Evolutionary conservation across 805 yeast genomes (phyloP), one percentile per base, ranked within the genome.

Genomic region (Blastobotrys peoriensis): DNA sequence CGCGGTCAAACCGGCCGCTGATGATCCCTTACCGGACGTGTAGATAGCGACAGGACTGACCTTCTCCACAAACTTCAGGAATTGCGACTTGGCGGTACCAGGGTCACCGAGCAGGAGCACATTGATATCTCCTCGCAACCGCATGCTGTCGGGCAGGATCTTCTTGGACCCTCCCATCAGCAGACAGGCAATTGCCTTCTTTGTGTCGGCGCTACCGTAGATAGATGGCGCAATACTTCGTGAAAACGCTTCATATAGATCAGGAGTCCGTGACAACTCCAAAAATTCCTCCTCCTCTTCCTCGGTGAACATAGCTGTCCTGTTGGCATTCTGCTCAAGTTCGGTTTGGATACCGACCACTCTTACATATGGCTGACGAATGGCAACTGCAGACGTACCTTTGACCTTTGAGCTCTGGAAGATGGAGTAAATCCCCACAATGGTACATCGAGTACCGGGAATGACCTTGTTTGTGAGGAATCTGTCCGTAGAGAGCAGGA

Each of bases 1-100:
- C 0, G 98, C 98, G 1, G 99, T 93, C 65, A 93, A 75, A 79
- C 99, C 99, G 2, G 98, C 99, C 2, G 99, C 99, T 8, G 98
- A 91, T 0, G 98, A 91, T 59, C 99, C 99, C 61, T 93, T 93
- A 70, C 99, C 99, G 0, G 98, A 88, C 0, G 99, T 91, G 65
- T 91, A 93, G 33, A 93, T 89, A 2, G 98, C 80, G 47, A 91
- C 87, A 9, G 98, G 98, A 3, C 96, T 79, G 17, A 86, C 88
- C 60, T 91, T 89, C 62, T 93, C 98, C 16, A 88, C 98, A 55
- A 91, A 93, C 64, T 93, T 93, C 58, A 93, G 74, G 50, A 93
- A 68, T 69, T 93, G 99, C 8, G 98, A 93, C 64, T 93, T 93
- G 41, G 98, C 98, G 17, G 98, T 93, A 70, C 98, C 98, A 19